A percentile compares a stretch with the other conserved stretches of the same genome.
Evolutionary conservation across 2,329 filamentous ascomycete species (phyloP).

Genomic region (Onygenales sp.): DNA sequence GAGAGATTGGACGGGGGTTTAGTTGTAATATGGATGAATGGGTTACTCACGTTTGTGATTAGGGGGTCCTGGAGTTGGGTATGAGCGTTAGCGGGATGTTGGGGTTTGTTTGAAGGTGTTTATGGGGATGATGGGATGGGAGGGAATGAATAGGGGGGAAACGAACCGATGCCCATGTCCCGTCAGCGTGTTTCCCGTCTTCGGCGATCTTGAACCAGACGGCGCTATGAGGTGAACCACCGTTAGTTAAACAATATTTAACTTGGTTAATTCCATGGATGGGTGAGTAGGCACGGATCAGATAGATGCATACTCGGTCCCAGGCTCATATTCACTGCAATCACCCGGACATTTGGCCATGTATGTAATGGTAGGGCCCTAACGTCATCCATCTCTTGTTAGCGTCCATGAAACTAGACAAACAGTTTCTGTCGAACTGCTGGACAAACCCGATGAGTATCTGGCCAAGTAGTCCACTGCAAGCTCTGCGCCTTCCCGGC

Average conservation of each 20-base stretch:
- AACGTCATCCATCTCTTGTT: background rate
- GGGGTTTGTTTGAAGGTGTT: background rate
- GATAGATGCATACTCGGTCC: conserved; percentile 23
- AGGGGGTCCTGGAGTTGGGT: background rate
- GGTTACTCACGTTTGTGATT: conserved; percentile 13
- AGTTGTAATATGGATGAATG: background rate
- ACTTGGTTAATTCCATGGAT: conserved; percentile 7
- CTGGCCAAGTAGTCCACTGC: conserved; percentile 45
- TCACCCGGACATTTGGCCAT: conserved; percentile 50
- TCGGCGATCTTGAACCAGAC: conserved; percentile 51
- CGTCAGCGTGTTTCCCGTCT: conserved; percentile 34
- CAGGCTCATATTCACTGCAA: conserved; percentile 42
- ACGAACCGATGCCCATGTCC: conserved; percentile 26
- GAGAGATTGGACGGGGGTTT: conserved; percentile 16
- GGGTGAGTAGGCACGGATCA: conserved; percentile 5
- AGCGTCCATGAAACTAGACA: background rate
- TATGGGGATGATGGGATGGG: background rate
- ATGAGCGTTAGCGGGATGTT: conserved; percentile 11
- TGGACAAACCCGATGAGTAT: conserved; percentile 19
- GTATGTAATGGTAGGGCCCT: conserved; percentile 48
- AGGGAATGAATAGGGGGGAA: background rate
- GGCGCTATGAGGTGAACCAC: conserved; percentile 15
- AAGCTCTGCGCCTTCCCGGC: conserved; percentile 47
- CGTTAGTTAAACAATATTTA: background rate
- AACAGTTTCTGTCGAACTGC: background rate